phyloP scores from a whole-genome alignment of 2,329 filamentous ascomycete species.

The Cercospora citrullina region DNA sequence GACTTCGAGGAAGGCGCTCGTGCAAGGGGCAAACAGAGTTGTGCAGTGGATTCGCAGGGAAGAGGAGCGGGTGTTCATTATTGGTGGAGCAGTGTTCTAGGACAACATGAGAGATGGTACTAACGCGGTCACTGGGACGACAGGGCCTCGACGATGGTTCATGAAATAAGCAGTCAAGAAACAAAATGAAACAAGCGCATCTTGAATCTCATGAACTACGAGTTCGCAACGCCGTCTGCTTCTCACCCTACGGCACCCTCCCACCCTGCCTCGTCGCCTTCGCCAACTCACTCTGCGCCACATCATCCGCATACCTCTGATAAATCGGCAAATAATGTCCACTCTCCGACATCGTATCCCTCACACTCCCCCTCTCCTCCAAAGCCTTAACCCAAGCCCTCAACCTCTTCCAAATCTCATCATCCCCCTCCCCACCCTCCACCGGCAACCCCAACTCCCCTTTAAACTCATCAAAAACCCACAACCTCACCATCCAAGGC shows the following conservation, averaged over 20 bases:
- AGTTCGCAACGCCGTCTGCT: background rate
- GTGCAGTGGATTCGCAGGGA: slow-evolving; percentile 89
- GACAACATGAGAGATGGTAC: background rate
- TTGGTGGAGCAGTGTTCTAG: slow-evolving; percentile 82
- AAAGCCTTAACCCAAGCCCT: slow-evolving; percentile 63
- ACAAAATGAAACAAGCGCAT: background rate
- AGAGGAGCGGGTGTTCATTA: slow-evolving; percentile 93
- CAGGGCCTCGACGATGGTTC: background rate
- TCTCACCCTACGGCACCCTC: slow-evolving; percentile 56
- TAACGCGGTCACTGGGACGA: background rate
- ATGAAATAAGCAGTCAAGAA: background rate
- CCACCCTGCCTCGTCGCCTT: slow-evolving; percentile 58
- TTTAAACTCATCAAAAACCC: slow-evolving; percentile 75
- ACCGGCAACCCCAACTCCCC: slow-evolving; percentile 51
- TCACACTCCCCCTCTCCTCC: slow-evolving; percentile 60
- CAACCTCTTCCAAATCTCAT: slow-evolving; percentile 64
- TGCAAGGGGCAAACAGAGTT: slow-evolving; percentile 83
- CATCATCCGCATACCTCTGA: slow-evolving; percentile 50
- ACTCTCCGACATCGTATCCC: slow-evolving; percentile 66
- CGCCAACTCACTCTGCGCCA: slow-evolving; percentile 50
- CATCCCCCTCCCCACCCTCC: slow-evolving; percentile 54
- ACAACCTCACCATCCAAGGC: slow-evolving; percentile 66
- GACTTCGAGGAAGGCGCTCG: slow-evolving; percentile 63
- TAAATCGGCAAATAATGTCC: slow-evolving; percentile 70
- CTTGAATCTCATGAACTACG: background rate